Base-by-base conservation (phyloP, 345 rosid species). In the Geranium brycei region DNA sequence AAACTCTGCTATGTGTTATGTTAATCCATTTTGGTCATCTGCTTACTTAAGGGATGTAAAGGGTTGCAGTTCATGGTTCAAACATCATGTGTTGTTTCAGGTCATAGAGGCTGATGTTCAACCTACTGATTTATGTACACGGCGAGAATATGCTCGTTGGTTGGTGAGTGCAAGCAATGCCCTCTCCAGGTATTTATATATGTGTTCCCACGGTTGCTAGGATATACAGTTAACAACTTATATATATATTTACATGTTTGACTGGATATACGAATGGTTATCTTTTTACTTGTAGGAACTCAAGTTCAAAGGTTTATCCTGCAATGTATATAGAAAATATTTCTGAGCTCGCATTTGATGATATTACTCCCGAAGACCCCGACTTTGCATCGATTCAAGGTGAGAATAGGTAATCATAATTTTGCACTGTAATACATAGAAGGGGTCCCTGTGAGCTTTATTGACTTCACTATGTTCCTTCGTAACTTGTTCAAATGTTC, bases 361-460 rank as follows among this genome's bases (percentile, higher is more conserved):
- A 93, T 67, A 76, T 89, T 69, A 76, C 79, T 13, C 86, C 91
- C 28, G 82, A 87, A 57, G 96, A 93, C 71, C 91, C 96, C 68
- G 99, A 90, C 76, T 93, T 93, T 72, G 71, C 91, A 62, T 87
- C 77, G 69, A 93, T 93, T 79, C 99, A 93, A 93, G 99, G 99
- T 86, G 72, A 59, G 40, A 17, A 53, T 5, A 35, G 41, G 10
- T 35, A 35, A 35, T 35, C 41, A 35, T 35, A 35, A 4, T 35
- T 35, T 35, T 35, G 41, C 41, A 35, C 10, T 35, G 1, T 35
- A 35, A 1, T 35, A 35, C 41, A 35, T 35, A 35, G 41, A 35
- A 35, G 41, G 41, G 7, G 0, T 35, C 41, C 41, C 10, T 1
- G 41, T 35, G 41, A 35, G 41, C 41, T 35, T 35, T 35, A 35